These are phyloP conservation scores for Phialophora chinensis DNA, from an alignment of 2,329 filamentous ascomycete genomes.

Conservation along the genomic window DNA sequence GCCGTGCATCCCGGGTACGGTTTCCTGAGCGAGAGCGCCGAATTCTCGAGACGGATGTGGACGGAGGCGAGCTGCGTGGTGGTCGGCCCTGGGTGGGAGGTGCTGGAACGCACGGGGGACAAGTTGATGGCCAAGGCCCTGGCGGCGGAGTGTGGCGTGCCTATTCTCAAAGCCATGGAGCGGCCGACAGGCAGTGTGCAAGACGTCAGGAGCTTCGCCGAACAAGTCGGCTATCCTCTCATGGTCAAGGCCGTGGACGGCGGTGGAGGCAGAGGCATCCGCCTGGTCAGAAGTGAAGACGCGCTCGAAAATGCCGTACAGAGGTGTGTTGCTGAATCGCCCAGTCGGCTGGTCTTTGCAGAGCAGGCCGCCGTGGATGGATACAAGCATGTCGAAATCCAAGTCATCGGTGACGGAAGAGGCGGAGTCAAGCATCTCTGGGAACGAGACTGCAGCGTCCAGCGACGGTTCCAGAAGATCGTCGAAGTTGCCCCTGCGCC, in stretches of 20 bases:
- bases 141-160: conserved; percentile 59
- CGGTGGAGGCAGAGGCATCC: conserved; percentile 66
- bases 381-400: conserved; percentile 66
- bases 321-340: conserved; percentile 63
- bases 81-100: conserved; percentile 63
- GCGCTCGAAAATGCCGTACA: conserved; percentile 56
- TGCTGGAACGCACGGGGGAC: conserved; percentile 62
- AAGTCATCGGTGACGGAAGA: conserved; percentile 63
- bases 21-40: conserved; percentile 65
- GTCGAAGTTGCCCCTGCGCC: conserved; percentile 65
- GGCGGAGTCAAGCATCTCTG: conserved; percentile 62
- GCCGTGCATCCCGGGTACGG: conserved; percentile 66
- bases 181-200: conserved; percentile 52
- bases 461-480: conserved; percentile 66
- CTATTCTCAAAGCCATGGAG: conserved; percentile 57
- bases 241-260: conserved; percentile 71
- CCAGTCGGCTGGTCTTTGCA: conserved; percentile 62
- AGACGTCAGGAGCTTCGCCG: conserved; percentile 64
- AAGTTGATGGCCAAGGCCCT: conserved; percentile 61
- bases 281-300: conserved; percentile 54
- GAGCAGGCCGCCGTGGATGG: conserved; percentile 68
- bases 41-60: conserved; percentile 56
- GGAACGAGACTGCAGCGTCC: conserved; percentile 67
- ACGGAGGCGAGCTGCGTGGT: conserved; percentile 56
- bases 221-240: conserved; percentile 57